Percentiles rank a stretch among this genome's conserved stretches.
Conservation (phyloP, 805 yeast genomes). For the Starmera caribaea region DNA sequence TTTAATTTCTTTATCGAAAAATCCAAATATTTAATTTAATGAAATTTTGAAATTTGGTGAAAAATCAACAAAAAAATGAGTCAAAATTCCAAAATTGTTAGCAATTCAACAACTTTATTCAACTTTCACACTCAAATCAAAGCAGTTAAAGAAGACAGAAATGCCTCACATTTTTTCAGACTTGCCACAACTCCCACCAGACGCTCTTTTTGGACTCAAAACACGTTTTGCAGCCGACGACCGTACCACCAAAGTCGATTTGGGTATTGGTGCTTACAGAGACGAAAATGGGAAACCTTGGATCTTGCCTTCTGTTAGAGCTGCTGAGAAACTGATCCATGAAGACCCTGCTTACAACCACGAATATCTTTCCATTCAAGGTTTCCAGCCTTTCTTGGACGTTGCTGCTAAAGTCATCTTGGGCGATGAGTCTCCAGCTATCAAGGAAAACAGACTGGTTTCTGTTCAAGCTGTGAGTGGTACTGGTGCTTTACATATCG, state of each 20-base stretch:
- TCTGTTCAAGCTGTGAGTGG: conserved; percentile 78
- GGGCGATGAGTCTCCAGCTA: conserved; percentile 48
- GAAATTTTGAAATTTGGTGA: too few relatives aligned
- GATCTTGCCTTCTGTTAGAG: conserved; percentile 57
- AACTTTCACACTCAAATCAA: too few relatives aligned
- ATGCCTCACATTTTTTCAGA: conserved; percentile 31
- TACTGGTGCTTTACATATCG: conserved; percentile 86
- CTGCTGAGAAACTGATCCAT: conserved; percentile 59
- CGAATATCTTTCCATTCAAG: conserved; percentile 81
- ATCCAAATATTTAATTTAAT: too few relatives aligned
- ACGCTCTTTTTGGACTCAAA: conserved; percentile 78
- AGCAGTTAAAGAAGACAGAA: too few relatives aligned
- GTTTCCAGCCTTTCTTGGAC: conserved; percentile 54
- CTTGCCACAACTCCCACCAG: conserved; percentile 66
- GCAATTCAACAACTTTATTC: too few relatives aligned
- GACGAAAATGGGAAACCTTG: conserved; percentile 63
- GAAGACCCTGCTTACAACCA: conserved; percentile 60
- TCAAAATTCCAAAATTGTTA: too few relatives aligned
- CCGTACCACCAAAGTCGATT: conserved; percentile 63
- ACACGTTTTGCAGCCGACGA: conserved; percentile 52
- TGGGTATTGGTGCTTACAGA: conserved; percentile 78
- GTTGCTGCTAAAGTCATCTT: conserved; percentile 69
- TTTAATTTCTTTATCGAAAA: too few relatives aligned
- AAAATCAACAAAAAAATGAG: too few relatives aligned
- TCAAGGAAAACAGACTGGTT: conserved; percentile 37